phyloP scores from a whole-genome alignment of 768 basidiomycete genomes.

The Boletus sensibilis region DNA sequence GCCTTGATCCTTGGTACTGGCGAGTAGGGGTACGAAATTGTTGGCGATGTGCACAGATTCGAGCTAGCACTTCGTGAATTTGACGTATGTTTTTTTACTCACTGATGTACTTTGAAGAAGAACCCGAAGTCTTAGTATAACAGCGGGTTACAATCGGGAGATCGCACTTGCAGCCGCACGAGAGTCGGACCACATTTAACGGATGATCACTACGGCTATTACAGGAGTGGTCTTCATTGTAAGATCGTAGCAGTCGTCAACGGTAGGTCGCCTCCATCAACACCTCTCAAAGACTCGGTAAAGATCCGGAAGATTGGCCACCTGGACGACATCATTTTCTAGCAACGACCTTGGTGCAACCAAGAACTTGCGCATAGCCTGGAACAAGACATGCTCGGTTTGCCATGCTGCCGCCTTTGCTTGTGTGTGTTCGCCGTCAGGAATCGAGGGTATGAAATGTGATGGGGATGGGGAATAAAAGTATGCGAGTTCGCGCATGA shows the following conservation, averaged over 20 bases:
- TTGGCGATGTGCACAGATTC: neutral
- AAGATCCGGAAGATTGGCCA: conserved; percentile 87
- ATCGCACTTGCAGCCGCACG: neutral
- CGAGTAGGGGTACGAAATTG: neutral
- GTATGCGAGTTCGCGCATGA: conserved; percentile 86
- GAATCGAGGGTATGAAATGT: conserved; percentile 13
- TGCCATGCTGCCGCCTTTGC: conserved; percentile 73
- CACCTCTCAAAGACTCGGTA: conserved; percentile 96
- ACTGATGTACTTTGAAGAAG: neutral
- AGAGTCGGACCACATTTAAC: neutral
- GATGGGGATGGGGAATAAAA: conserved; percentile 69
- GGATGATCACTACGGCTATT: neutral
- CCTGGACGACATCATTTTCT: conserved; percentile 76
- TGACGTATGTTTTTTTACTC: neutral
- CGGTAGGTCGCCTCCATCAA: conserved; percentile 35
- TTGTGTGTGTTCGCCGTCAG: conserved; percentile 38
- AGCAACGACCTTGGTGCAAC: conserved; percentile 62
- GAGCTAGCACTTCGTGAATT: neutral
- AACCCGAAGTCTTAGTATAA: neutral
- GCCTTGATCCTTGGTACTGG: conserved; percentile 43
- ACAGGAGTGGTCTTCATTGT: neutral
- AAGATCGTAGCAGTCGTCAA: conserved; percentile 3
- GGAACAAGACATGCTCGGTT: conserved; percentile 88
- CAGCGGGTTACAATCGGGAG: neutral
- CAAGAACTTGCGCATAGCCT: conserved; percentile 77